These are phyloP conservation scores for Daldinia decipiens DNA, from an alignment of 495 filamentous ascomycete species.

Conservation along the genomic window DNA sequence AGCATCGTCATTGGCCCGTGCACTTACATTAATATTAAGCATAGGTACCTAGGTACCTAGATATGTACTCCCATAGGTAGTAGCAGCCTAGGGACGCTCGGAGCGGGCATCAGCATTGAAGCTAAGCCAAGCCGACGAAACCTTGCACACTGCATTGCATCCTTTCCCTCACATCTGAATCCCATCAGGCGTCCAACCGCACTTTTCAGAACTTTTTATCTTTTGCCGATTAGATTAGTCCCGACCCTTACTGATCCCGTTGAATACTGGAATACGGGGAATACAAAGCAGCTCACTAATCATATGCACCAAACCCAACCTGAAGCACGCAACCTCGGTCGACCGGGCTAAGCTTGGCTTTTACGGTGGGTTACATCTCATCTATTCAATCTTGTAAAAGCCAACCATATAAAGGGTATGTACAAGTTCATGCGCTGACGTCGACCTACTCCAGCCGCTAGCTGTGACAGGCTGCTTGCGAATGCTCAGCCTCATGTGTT, in stretches of 20 bases:
- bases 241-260: slow-evolving; percentile 6
- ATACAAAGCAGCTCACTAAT: not conserved
- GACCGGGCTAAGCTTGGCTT: slow-evolving; percentile 31
- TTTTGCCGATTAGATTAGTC: slow-evolving; percentile 8
- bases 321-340: slow-evolving; percentile 29
- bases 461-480: slow-evolving; percentile 46
- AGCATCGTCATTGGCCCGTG: slow-evolving; percentile 46
- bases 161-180: slow-evolving; percentile 39
- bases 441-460: slow-evolving; percentile 49
- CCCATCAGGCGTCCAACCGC: slow-evolving; percentile 17
- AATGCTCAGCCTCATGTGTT: slow-evolving; percentile 48
- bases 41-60: too few species aligned
- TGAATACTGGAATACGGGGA: not conserved
- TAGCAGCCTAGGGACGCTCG: slow-evolving; percentile 33
- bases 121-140: slow-evolving; percentile 33
- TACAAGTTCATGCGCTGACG: slow-evolving; percentile 56
- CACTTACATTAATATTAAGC: slow-evolving; percentile 9
- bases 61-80: too few species aligned
- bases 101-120: slow-evolving; percentile 25
- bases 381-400: slow-evolving; percentile 16
- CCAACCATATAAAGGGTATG: slow-evolving; percentile 18
- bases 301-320: slow-evolving; percentile 16
- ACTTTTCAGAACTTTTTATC: slow-evolving; percentile 21
- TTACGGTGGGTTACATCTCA: slow-evolving; percentile 45
- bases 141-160: slow-evolving; percentile 40